Evolutionary conservation across 1,284 basidiomycete species (phyloP), one percentile per base, ranked within the genome.

Genomic region (Pseudozyma sp.): DNA sequence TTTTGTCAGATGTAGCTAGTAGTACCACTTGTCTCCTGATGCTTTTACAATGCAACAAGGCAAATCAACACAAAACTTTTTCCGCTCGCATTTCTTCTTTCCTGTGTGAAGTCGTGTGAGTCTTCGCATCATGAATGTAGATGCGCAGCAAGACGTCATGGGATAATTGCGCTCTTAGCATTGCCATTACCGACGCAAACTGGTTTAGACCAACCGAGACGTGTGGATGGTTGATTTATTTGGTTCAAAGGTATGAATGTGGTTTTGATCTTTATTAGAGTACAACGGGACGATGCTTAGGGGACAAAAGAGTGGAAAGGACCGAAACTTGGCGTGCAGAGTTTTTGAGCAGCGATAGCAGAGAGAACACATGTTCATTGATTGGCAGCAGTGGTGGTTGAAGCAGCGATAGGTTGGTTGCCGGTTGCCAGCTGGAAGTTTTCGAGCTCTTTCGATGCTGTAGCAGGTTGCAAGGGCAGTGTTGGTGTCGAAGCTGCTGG

Each of bases 371-470:
- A 16, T 5, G 14, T 13, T 66, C 52, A 74, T 25, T 63, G 71
- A 16, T 74, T 69, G 13, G 71, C 71, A 8, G 71, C 53, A 25
- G 59, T 60, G 31, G 66, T 36, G 2, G 66, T 74, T 7, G 71
- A 74, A n/a, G 71, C 71, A 8, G 71, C 58, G 25, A 74, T 61
- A 2, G 71, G 71, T 19, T 64, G 57, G n/a, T 55, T 59, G 40
- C 76, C 76, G 8, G 76, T 78, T 0, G 76, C 76, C 11, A 78
- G 66, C 18, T 62, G 58, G 55, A 78, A 78, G 47, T 78, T 78
- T 47, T 76, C 65, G 19, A 78, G 52, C 44, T 78, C 76, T 13
- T 52, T 61, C 1, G 61, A 54, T 1, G 76, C 72, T 5, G 76
- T 76, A 10, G 47, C 63, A 13, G 73, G 56, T 43, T 78, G 73